Conservation (phyloP, 768 basidiomycete species). For the Leccinum subgranulosum region DNA sequence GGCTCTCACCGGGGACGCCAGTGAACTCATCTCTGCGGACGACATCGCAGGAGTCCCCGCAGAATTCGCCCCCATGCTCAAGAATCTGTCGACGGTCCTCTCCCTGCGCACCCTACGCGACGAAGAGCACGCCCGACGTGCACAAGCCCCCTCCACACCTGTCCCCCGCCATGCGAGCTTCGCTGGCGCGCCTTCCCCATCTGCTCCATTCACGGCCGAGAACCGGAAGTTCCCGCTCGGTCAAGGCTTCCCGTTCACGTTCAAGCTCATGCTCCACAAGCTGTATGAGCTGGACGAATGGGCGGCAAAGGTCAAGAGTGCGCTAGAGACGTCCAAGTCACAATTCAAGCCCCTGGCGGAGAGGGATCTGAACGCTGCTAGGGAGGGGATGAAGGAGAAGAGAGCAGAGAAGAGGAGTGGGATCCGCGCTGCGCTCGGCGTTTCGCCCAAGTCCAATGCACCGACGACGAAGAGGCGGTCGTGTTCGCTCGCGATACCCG, state of each 20-base stretch:
- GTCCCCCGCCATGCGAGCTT: constrained; percentile 21
- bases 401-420: constrained; percentile 11
- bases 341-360: constrained; percentile 57
- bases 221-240: constrained; percentile 42
- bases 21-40: constrained; percentile 27
- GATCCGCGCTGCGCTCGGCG: constrained; percentile 27
- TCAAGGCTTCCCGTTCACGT: constrained; percentile 53
- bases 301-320: constrained; percentile 51
- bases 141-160: background rate
- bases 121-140: constrained; percentile 9
- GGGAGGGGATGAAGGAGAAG: constrained; percentile 17
- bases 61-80: constrained; percentile 31
- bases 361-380: constrained; percentile 16
- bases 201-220: constrained; percentile 5
- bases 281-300: constrained; percentile 61
- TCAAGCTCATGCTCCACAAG: constrained; percentile 66
- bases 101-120: constrained; percentile 34
- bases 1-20: constrained; percentile 12
- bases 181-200: constrained; percentile 13
- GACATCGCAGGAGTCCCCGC: constrained; percentile 30
- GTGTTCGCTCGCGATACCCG: background rate
- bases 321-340: constrained; percentile 49
- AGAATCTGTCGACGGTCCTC: constrained; percentile 35
- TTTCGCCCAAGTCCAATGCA: constrained; percentile 16
- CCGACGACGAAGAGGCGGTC: background rate